A percentile compares a stretch with the other conserved stretches of the same genome.
Evolutionary conservation across 768 basidiomycete species (phyloP).

Genomic region (Suillus brevipes): DNA sequence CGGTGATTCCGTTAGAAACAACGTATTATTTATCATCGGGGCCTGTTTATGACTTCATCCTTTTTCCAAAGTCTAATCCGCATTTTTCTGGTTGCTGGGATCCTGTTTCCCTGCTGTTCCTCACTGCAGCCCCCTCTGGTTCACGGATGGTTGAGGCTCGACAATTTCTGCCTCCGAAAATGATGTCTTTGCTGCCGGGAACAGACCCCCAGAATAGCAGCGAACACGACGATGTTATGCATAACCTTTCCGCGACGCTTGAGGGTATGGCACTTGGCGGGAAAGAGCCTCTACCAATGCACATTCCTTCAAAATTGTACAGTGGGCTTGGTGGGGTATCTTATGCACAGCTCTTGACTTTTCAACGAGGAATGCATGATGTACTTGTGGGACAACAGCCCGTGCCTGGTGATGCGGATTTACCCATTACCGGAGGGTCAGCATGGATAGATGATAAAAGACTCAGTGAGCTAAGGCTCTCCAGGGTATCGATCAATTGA

Average conservation of each 20-base stretch:
- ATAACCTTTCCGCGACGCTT: constrained; percentile 4
- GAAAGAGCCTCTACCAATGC: constrained; percentile 2
- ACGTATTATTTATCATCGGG: constrained; percentile 61
- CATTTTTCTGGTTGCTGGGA: constrained; percentile 70
- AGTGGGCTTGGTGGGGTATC: constrained; percentile 40
- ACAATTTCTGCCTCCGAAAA: constrained; percentile 67
- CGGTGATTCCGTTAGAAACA: constrained; percentile 47
- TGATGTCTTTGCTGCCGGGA: constrained; percentile 28
- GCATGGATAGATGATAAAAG: constrained; percentile 57
- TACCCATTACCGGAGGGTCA: constrained; percentile 52
- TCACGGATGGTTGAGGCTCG: constrained; percentile 59
- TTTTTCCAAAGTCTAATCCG: constrained; percentile 69
- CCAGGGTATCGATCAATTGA: constrained; percentile 45
- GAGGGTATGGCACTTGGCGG: constrained; percentile 10
- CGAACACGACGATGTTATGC: background rate
- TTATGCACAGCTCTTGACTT: constrained; percentile 44
- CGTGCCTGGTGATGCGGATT: constrained; percentile 15
- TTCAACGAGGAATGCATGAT: constrained; percentile 51
- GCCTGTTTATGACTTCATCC: constrained; percentile 74
- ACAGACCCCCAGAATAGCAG: constrained; percentile 1
- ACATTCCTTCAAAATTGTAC: constrained; percentile 29
- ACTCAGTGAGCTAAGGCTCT: constrained; percentile 50
- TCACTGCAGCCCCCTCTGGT: constrained; percentile 51
- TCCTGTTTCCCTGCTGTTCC: constrained; percentile 63
- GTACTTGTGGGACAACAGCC: constrained; percentile 32